Evolutionary conservation across 1,139 yeast genomes (phyloP), one percentile per base, ranked within the genome.

Genomic region (Torulaspora pretoriensis): DNA sequence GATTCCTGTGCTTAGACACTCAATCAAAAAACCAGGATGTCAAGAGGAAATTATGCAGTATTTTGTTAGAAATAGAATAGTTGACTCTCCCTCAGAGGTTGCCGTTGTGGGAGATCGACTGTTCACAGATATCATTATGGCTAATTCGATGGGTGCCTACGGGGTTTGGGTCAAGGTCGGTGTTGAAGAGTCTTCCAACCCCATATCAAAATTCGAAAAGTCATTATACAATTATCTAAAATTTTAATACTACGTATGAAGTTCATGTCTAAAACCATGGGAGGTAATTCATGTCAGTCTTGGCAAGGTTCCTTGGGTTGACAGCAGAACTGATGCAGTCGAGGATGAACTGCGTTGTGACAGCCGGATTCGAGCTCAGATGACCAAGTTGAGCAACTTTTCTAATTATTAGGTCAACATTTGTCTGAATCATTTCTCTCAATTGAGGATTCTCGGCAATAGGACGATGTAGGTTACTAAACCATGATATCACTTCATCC

Each of bases 281-380:
- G 96, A 92, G 89, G 94, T 96, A 92, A 52, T 88, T 74, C 25
- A 90, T 83, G 60, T 94, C 98, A 14, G 96, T 85, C 49, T 89
- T 81, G 10, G 97, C 97, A 62, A 94, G 71, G 59, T 88, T 88
- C 57, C 96, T 79, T 27, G 98, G 97, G 61, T 90, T 92, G 10
- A 92, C 98, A 4, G 99, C 97, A 60, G 87, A 94, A 3, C 96
- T 84, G 44, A 94, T 88, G 61, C 92, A 76, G 56, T 92, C 97
- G 55, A 92, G 76, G 28, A 90, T 88, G 51, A 87, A 84, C 63
- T 92, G 98, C 39, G 96, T 88, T n/a, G 95, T 88, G 12, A 94
- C 94, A 8, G 77, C 68, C 22, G 84, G 80, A 17, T 85, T 80
- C 26, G 82, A 80, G 19, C 90, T 83, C 37, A 82, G 74, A 60